Evolutionary conservation across 2,329 filamentous ascomycete species (phyloP).

Genomic region (Thielaviopsis cerberus): DNA sequence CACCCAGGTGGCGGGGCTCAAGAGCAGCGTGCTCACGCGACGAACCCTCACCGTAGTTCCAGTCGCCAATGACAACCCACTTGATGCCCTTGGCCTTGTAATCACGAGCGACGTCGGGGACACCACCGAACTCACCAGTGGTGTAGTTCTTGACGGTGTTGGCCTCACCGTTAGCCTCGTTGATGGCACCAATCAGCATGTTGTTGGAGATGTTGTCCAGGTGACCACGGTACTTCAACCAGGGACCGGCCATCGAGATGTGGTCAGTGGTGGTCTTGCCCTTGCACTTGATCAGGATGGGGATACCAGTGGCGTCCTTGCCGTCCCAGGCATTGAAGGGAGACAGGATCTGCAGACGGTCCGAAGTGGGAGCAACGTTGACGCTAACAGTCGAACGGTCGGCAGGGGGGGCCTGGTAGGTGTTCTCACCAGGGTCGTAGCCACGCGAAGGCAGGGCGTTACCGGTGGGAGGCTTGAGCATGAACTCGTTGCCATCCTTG

Average conservation of each 20-base stretch:
- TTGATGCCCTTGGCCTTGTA: conserved; percentile 94
- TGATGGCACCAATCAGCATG: conserved; percentile 96
- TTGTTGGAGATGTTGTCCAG: conserved; percentile 99
- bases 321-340: conserved; percentile 82
- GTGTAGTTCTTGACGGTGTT: conserved; percentile 93
- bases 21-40: conserved; percentile 97
- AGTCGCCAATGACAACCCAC: conserved; percentile 97
- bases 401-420: conserved; percentile 83
- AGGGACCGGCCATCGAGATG: conserved; percentile 92
- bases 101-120: conserved; percentile 85
- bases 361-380: conserved; percentile 69
- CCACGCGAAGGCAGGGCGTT: conserved; percentile 61
- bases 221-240: conserved; percentile 97
- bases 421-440: conserved; percentile 81
- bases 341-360: conserved; percentile 80
- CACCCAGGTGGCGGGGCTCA: conserved; percentile 91
- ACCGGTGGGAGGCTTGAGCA: conserved; percentile 61
- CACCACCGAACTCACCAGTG: conserved; percentile 66
- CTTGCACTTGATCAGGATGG: conserved; percentile 88
- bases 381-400: conserved; percentile 59
- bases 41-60: conserved; percentile 97
- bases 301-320: conserved; percentile 67
- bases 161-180: conserved; percentile 85
- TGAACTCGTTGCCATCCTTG: conserved; percentile 92
- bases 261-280: conserved; percentile 96